Evolutionary conservation across 2,329 filamentous ascomycete species (phyloP).

Genomic region (Blumeria graminis): DNA sequence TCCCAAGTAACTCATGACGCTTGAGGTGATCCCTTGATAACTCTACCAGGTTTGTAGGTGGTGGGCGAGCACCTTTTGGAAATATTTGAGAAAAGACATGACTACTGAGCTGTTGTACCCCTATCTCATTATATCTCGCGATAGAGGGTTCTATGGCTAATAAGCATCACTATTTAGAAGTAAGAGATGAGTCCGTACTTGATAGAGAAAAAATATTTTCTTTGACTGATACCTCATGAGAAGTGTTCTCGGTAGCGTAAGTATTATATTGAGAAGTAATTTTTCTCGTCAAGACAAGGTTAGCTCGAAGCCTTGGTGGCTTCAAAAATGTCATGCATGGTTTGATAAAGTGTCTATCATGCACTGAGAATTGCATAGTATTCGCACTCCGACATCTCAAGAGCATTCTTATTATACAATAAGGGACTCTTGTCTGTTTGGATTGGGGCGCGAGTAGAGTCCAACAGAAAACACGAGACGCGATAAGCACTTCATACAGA

Average conservation of each 20-base stretch:
- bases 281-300: slow-evolving; percentile 9
- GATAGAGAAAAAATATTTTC: slow-evolving; percentile 3
- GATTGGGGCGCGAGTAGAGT: no score
- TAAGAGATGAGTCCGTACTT: slow-evolving; percentile 7
- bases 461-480: no score
- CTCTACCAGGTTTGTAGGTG: slow-evolving; percentile 48
- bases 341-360: slow-evolving; percentile 11
- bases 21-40: slow-evolving; percentile 62
- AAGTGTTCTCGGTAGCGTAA: slow-evolving; percentile 9
- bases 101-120: slow-evolving; percentile 75
- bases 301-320: slow-evolving; percentile 24
- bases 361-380: slow-evolving; percentile 14
- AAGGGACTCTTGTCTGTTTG: no score
- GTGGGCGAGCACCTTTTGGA: slow-evolving; percentile 26
- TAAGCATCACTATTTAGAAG: not conserved
- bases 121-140: slow-evolving; percentile 72
- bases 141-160: slow-evolving; percentile 17
- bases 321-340: slow-evolving; percentile 23
- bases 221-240: not conserved
- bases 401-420: slow-evolving; percentile 5
- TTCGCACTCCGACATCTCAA: slow-evolving; percentile 4
- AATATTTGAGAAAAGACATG: slow-evolving; percentile 73
- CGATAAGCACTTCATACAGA: no score
- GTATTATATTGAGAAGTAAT: slow-evolving; percentile 21
- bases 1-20: slow-evolving; percentile 70